Percentiles rank a stretch among this genome's conserved stretches.
Evolutionary conservation across 495 filamentous ascomycete species (phyloP).

Genomic region (Sporormia fimetaria): DNA sequence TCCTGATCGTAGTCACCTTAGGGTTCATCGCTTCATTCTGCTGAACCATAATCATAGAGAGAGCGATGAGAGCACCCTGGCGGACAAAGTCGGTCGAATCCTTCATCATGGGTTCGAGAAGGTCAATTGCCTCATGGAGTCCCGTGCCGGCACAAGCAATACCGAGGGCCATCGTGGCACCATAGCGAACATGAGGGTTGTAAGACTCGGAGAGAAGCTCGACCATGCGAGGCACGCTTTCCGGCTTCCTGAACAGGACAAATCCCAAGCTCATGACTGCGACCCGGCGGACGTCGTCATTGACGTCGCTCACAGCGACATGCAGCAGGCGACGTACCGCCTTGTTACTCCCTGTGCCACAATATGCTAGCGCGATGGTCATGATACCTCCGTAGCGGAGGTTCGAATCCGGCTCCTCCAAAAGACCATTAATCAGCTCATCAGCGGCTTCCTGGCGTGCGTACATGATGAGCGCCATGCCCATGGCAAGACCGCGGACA

Average conservation of each 20-base stretch:
- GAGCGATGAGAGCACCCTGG: conserved; percentile 88
- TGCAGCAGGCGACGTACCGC: conserved; percentile 96
- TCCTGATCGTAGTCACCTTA: conserved; percentile 52
- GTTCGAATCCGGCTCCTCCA: conserved; percentile 88
- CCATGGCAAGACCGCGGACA: conserved; percentile 83
- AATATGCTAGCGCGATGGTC: conserved; percentile 96
- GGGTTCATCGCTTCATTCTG: conserved; percentile 71
- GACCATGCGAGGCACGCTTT: conserved; percentile 97
- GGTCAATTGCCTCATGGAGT: conserved; percentile 89
- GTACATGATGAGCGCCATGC: conserved; percentile 98
- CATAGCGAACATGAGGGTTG: conserved; percentile 97
- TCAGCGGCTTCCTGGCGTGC: conserved; percentile 90
- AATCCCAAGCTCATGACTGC: conserved; percentile 99
- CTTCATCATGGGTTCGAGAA: conserved; percentile 98
- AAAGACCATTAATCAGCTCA: conserved; percentile 80
- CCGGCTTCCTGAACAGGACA: conserved; percentile 95
- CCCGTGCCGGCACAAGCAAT: conserved; percentile 97
- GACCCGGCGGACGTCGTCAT: conserved; percentile 89
- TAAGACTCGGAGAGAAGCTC: conserved; percentile 96
- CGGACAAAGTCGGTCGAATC: conserved; percentile 97
- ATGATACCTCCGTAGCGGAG: conserved; percentile 96
- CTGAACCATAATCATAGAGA: conserved; percentile 96
- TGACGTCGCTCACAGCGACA: conserved; percentile 94
- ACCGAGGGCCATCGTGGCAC: conserved; percentile 94
- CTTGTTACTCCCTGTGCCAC: conserved; percentile 95